Conservation (phyloP, 108 stramenopile genomes). For the Chaetoceros tenuissimus region DNA sequence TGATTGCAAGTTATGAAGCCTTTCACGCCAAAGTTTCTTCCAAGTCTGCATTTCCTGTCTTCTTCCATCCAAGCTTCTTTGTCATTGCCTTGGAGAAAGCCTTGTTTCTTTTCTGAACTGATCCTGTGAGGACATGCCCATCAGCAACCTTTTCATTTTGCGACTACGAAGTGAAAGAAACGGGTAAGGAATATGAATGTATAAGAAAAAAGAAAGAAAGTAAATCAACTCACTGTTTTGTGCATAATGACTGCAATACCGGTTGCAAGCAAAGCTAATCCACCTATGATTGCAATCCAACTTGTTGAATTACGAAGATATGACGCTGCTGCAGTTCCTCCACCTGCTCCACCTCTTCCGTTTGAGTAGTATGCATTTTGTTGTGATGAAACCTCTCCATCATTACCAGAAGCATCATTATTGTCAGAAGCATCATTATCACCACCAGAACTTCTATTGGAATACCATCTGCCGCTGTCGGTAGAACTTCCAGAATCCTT, state of each 20-base stretch:
- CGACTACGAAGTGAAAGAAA: background rate
- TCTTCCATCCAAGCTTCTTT: background rate
- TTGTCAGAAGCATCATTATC: background rate
- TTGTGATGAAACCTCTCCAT: too few relatives aligned
- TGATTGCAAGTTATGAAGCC: background rate
- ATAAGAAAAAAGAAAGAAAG: background rate
- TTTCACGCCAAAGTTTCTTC: background rate
- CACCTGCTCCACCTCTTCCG: too few relatives aligned
- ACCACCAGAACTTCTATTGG: background rate
- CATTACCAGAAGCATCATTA: background rate
- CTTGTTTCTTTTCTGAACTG: background rate
- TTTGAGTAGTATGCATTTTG: too few relatives aligned
- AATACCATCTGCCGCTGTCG: background rate
- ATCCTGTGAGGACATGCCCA: background rate
- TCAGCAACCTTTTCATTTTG: background rate
- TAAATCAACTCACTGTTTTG: background rate
- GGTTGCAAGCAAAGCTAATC: background rate
- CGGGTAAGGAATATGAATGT: background rate
- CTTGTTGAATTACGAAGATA: too few relatives aligned
- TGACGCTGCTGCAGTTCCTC: too few relatives aligned
- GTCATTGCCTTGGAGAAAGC: background rate
- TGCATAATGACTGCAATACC: background rate
- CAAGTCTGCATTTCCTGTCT: background rate
- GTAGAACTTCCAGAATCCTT: background rate
- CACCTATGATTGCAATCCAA: background rate